These are phyloP conservation scores for Bauhinia variegata DNA, from an alignment of 306 rosid genomes.

Conservation along the genomic window DNA sequence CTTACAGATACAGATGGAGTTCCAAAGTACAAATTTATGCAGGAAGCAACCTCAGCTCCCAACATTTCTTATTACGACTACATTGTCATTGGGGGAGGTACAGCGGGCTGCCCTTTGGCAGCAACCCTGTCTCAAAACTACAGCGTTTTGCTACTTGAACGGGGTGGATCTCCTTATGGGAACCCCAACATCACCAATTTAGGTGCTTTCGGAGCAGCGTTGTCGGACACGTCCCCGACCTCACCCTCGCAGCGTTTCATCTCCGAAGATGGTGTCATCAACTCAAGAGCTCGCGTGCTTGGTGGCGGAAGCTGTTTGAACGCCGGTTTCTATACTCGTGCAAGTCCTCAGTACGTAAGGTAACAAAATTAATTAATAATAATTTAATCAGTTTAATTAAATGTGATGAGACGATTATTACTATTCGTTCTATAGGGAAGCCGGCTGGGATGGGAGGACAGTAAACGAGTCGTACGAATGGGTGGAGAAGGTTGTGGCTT, in stretches of 20 bases:
- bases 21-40: constrained; percentile 58
- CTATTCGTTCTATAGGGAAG: constrained; percentile 38
- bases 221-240: constrained; percentile 61
- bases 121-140: constrained; percentile 72
- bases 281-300: constrained; percentile 69
- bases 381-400: neutral
- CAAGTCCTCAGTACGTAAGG: constrained; percentile 53
- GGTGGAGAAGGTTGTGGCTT: constrained; percentile 77
- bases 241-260: constrained; percentile 82
- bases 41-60: constrained; percentile 57
- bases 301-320: constrained; percentile 80
- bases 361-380: neutral
- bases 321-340: constrained; percentile 82
- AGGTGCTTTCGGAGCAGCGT: constrained; percentile 60
- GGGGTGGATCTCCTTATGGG: constrained; percentile 81
- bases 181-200: constrained; percentile 66
- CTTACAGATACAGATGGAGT: constrained; percentile 29
- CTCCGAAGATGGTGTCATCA: constrained; percentile 83
- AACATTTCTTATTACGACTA: constrained; percentile 61
- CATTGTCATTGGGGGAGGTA: constrained; percentile 82
- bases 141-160: constrained; percentile 72
- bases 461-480: constrained; percentile 73
- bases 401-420: too few relatives aligned
- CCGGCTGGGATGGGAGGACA: constrained; percentile 63
- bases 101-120: constrained; percentile 86